These are phyloP conservation scores for Lasiodiplodia citricola DNA, from an alignment of 2,329 filamentous ascomycete genomes.

Conservation along the genomic window DNA sequence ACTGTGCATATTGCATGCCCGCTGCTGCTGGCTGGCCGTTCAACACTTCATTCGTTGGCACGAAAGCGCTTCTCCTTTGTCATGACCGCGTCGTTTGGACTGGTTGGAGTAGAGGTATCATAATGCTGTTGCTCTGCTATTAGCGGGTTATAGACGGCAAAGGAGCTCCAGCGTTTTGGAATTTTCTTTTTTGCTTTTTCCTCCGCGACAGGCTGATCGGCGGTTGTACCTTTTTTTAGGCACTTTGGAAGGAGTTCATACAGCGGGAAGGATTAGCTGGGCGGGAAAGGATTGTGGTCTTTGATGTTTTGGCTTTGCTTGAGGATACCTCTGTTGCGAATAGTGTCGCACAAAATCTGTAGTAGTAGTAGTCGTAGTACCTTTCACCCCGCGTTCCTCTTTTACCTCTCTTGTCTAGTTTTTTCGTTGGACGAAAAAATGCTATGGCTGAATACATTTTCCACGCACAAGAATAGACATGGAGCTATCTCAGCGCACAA, in stretches of 20 bases:
- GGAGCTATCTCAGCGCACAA: neutral
- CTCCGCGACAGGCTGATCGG: neutral
- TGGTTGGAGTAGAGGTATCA: slow-evolving; percentile 5
- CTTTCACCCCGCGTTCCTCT: neutral
- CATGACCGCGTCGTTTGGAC: neutral
- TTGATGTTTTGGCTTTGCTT: slow-evolving; percentile 12
- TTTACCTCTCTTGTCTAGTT: neutral
- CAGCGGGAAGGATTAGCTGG: neutral
- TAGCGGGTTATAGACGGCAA: slow-evolving; percentile 22
- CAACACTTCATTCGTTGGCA: slow-evolving; percentile 9
- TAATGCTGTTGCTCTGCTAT: slow-evolving; percentile 13
- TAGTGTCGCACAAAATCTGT: slow-evolving; percentile 16
- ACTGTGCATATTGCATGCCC: slow-evolving; percentile 22
- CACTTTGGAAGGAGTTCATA: slow-evolving; percentile 8
- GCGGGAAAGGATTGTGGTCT: slow-evolving; percentile 7
- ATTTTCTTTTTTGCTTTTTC: neutral
- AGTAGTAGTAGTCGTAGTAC: slow-evolving; percentile 25
- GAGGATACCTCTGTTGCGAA: slow-evolving; percentile 24
- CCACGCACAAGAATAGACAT: neutral
- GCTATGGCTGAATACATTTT: slow-evolving; percentile 8
- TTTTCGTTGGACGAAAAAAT: slow-evolving; percentile 12
- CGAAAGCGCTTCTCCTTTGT: slow-evolving; percentile 16
- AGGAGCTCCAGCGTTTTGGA: slow-evolving; percentile 5
- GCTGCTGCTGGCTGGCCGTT: slow-evolving; percentile 22
- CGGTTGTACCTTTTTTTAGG: neutral